Evolutionary conservation across 352 stramenopile genomes (phyloP).

Genomic region (Lagenidium sp.): DNA sequence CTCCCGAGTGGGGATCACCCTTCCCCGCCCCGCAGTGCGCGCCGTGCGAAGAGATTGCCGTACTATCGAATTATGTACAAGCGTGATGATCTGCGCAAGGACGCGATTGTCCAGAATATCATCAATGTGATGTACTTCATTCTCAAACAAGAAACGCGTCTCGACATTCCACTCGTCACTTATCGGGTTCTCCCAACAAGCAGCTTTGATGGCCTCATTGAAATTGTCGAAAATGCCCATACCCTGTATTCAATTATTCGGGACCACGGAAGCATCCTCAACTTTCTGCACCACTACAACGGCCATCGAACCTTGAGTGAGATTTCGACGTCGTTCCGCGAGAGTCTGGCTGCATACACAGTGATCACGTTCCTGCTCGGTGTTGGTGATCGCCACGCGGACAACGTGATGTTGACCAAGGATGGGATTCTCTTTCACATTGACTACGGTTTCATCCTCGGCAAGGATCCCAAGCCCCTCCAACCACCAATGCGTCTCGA

Average conservation of each 20-base stretch:
- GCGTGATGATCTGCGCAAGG: constrained; percentile 76
- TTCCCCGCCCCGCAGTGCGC: background rate
- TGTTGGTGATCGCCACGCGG: constrained; percentile 97
- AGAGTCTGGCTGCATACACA: constrained; percentile 97
- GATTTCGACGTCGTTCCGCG: constrained; percentile 75
- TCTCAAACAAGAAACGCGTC: constrained; percentile 70
- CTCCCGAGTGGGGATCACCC: background rate
- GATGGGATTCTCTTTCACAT: constrained; percentile 99
- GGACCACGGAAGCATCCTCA: constrained; percentile 74
- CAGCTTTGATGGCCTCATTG: constrained; percentile 77
- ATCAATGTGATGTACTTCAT: constrained; percentile 88
- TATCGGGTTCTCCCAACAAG: constrained; percentile 82
- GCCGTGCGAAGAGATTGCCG: constrained; percentile 19
- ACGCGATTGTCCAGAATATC: constrained; percentile 82
- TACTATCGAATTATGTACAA: constrained; percentile 86
- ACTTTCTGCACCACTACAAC: constrained; percentile 83
- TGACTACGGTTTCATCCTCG: constrained; percentile 98
- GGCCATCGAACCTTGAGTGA: constrained; percentile 77
- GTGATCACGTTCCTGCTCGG: constrained; percentile 99
- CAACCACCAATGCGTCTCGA: constrained; percentile 97
- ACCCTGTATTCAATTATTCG: constrained; percentile 82
- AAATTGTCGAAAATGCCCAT: constrained; percentile 83
- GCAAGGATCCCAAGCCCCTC: constrained; percentile 97
- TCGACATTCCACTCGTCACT: constrained; percentile 76
- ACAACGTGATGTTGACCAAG: constrained; percentile 98